Percentiles rank a stretch among this genome's conserved stretches.
Evolutionary conservation across 2,329 filamentous ascomycete species (phyloP).

Genomic region (Fonsecaea pugnacius): DNA sequence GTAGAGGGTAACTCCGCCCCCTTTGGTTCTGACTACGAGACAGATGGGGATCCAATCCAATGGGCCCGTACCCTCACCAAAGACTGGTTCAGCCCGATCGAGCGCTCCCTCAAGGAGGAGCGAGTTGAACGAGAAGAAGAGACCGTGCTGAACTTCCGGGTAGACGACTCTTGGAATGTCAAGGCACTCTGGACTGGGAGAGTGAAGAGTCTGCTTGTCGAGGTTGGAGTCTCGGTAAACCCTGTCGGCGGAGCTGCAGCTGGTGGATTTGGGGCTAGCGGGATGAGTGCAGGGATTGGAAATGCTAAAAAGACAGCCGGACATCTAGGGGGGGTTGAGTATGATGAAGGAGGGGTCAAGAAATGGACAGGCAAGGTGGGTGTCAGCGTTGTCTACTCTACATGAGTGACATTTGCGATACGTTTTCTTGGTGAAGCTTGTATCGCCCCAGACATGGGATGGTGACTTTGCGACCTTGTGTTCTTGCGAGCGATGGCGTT

Average conservation of each 20-base stretch:
- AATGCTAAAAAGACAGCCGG: not conserved
- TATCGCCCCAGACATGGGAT: not conserved
- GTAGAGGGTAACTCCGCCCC: not conserved
- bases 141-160: slow-evolving; percentile 84
- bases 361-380: slow-evolving; percentile 37
- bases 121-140: slow-evolving; percentile 71
- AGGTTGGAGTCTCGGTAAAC: slow-evolving; percentile 83
- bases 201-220: slow-evolving; percentile 90
- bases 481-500: not conserved
- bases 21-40: not conserved
- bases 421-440: not conserved
- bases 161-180: slow-evolving; percentile 86
- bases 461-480: not conserved
- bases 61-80: slow-evolving; percentile 51
- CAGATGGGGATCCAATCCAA: slow-evolving; percentile 45
- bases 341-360: slow-evolving; percentile 22
- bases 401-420: slow-evolving; percentile 20
- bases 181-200: slow-evolving; percentile 91
- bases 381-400: slow-evolving; percentile 36
- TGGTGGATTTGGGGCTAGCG: slow-evolving; percentile 2
- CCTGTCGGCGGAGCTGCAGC: slow-evolving; percentile 39
- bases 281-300: not conserved
- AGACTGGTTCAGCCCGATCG: slow-evolving; percentile 40
- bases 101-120: slow-evolving; percentile 47
- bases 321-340: not conserved